These are phyloP conservation scores for Cladosporium halotolerans DNA, from an alignment of 2,329 filamentous ascomycete species.

Conservation along the genomic window DNA sequence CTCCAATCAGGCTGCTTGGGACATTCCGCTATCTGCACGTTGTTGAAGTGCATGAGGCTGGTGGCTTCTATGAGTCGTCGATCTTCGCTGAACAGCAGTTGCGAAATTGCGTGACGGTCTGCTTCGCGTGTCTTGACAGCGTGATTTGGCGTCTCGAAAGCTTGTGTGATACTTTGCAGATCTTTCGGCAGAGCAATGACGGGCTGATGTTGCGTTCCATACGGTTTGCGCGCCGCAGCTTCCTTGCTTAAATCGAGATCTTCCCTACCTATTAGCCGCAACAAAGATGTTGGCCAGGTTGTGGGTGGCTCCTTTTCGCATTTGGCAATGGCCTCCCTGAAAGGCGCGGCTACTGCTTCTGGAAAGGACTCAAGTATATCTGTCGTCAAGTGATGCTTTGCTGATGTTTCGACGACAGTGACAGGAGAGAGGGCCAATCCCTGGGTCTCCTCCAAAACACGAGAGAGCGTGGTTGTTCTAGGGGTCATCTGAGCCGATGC, in stretches of 20 bases:
- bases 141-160: constrained; percentile 55
- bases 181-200: constrained; percentile 47
- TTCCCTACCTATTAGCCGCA: constrained; percentile 71
- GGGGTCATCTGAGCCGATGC: constrained; percentile 18
- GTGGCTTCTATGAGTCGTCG: constrained; percentile 81
- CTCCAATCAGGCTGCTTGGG: constrained; percentile 69
- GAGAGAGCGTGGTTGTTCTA: constrained; percentile 19
- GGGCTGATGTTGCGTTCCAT: background rate
- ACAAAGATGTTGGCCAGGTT: constrained; percentile 64
- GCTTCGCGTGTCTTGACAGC: constrained; percentile 76
- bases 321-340: constrained; percentile 77
- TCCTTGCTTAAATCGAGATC: constrained; percentile 51
- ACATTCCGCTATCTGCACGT: constrained; percentile 71
- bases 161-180: constrained; percentile 68
- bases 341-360: constrained; percentile 70
- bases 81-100: constrained; percentile 85
- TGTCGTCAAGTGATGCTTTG: constrained; percentile 60
- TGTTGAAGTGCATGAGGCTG: constrained; percentile 76
- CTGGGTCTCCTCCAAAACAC: constrained; percentile 19
- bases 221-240: background rate
- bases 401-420: constrained; percentile 52
- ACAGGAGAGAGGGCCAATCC: constrained; percentile 17
- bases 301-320: constrained; percentile 78
- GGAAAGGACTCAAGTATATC: constrained; percentile 74
- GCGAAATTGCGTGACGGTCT: constrained; percentile 70